phyloP scores from a whole-genome alignment of 2,329 filamentous ascomycete species.

The Phyllosticta citriasiana region DNA sequence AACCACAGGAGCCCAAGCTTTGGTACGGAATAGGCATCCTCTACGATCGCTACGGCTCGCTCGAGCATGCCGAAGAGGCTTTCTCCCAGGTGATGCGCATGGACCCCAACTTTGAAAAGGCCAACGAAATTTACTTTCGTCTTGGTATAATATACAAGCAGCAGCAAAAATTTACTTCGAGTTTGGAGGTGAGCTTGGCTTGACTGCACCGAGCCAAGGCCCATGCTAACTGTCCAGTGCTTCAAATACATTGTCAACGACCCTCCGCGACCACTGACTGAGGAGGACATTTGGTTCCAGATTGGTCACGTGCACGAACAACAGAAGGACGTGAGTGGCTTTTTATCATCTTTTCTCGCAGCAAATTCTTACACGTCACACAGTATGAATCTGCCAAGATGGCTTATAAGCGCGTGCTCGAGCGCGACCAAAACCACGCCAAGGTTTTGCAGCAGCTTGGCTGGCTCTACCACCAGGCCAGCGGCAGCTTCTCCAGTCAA shows the following conservation, averaged over 20 bases:
- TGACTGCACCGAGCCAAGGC: neutral
- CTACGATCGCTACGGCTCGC: conserved; percentile 90
- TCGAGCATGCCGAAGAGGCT: conserved; percentile 95
- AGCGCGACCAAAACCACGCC: conserved; percentile 89
- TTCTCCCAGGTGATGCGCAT: conserved; percentile 99
- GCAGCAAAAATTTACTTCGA: conserved; percentile 85
- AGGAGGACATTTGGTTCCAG: conserved; percentile 99
- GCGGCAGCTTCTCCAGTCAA: conserved; percentile 80
- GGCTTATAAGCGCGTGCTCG: conserved; percentile 85
- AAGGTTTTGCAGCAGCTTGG: conserved; percentile 97
- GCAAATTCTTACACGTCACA: conserved; percentile 18
- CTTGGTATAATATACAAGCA: conserved; percentile 99
- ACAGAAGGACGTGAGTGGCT: conserved; percentile 79
- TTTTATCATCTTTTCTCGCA: neutral
- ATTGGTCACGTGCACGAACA: conserved; percentile 98
- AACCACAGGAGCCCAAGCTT: conserved; percentile 72
- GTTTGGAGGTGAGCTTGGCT: conserved; percentile 62
- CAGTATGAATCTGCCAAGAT: conserved; percentile 89
- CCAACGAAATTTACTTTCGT: conserved; percentile 97
- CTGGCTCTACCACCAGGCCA: conserved; percentile 96
- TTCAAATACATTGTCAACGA: conserved; percentile 97
- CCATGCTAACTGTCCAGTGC: conserved; percentile 49
- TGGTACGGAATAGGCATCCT: conserved; percentile 99
- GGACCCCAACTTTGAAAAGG: conserved; percentile 95
- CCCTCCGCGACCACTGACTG: conserved; percentile 81